phyloP scores from a whole-genome alignment of 805 yeast genomes.

The Lipomyces yamanashiensis region DNA sequence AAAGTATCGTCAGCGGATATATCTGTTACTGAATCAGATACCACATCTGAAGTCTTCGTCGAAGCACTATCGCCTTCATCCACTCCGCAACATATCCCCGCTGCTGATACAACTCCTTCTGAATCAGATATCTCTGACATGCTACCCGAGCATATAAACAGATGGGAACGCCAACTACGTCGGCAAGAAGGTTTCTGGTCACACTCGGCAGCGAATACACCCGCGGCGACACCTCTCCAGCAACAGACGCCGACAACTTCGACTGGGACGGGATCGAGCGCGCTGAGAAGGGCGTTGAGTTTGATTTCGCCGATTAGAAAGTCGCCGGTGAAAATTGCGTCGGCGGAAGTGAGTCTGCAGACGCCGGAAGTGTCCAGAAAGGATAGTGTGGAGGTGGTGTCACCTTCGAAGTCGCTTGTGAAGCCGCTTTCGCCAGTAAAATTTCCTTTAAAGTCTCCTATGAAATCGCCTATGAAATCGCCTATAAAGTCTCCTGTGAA shows the following conservation, averaged over 20 bases:
- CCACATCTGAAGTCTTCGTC: not conserved
- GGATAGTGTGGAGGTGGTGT: not conserved
- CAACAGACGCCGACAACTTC: not conserved
- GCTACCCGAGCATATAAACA: constrained; percentile 23
- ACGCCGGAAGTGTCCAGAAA: not conserved
- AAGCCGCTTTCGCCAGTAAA: too few species aligned
- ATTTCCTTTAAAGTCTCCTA: too few species aligned
- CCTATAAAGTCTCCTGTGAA: too few species aligned
- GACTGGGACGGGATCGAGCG: not conserved
- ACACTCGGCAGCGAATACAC: constrained; percentile 9
- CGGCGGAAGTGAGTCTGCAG: not conserved
- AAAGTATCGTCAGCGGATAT: not conserved
- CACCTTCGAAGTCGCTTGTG: not conserved
- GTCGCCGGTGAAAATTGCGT: not conserved
- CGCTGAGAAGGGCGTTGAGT: constrained; percentile 1
- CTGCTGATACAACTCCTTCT: not conserved
- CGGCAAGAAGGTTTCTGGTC: constrained; percentile 25
- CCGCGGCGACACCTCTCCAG: not conserved
- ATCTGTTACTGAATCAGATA: not conserved
- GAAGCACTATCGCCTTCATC: not conserved
- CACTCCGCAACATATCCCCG: not conserved
- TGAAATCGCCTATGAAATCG: too few species aligned
- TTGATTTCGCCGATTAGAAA: constrained; percentile 10
- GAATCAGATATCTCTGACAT: constrained; percentile 4
- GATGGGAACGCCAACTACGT: constrained; percentile 27